Evolutionary conservation across 495 filamentous ascomycete species (phyloP).

Genomic region (Xylaria intraflava): DNA sequence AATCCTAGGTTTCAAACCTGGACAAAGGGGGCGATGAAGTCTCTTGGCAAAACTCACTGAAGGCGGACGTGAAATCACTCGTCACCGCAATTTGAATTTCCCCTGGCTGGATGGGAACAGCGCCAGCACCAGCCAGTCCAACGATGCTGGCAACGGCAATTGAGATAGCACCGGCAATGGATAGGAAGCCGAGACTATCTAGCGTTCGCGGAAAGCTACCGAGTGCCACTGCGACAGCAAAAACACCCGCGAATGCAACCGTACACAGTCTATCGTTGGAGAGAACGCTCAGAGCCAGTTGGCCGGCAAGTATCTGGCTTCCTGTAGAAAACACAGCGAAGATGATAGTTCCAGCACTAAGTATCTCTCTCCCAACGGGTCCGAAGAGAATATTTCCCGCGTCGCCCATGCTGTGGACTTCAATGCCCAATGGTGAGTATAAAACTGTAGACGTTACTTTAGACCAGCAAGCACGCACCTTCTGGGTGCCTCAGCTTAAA

Average conservation of each 20-base stretch:
- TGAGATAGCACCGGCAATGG: slow-evolving; percentile 48
- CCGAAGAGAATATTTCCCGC: slow-evolving; percentile 55
- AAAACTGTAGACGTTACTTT: slow-evolving; percentile 32
- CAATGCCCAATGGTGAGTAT: background rate
- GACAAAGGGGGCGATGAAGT: background rate
- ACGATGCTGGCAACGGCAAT: slow-evolving; percentile 52
- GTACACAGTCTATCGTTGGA: slow-evolving; percentile 54
- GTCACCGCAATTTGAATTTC: slow-evolving; percentile 19
- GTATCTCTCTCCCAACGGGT: slow-evolving; percentile 49
- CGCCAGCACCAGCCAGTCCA: slow-evolving; percentile 49
- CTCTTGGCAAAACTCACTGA: slow-evolving; percentile 21
- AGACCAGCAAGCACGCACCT: slow-evolving; percentile 6
- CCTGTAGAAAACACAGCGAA: slow-evolving; percentile 66
- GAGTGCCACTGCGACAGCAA: slow-evolving; percentile 47
- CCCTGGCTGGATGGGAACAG: slow-evolving; percentile 15
- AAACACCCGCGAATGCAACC: slow-evolving; percentile 52
- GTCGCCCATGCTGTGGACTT: slow-evolving; percentile 58
- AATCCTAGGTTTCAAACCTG: background rate
- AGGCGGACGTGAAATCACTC: slow-evolving; percentile 27
- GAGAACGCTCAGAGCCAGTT: slow-evolving; percentile 55
- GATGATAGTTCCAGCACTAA: slow-evolving; percentile 50
- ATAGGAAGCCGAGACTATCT: slow-evolving; percentile 51
- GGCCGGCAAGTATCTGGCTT: slow-evolving; percentile 59
- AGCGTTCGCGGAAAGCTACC: slow-evolving; percentile 56
- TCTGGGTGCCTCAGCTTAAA: slow-evolving; percentile 52